These are phyloP conservation scores for Saraca asoca DNA, from an alignment of 331 rosid species.

Conservation along the genomic window DNA sequence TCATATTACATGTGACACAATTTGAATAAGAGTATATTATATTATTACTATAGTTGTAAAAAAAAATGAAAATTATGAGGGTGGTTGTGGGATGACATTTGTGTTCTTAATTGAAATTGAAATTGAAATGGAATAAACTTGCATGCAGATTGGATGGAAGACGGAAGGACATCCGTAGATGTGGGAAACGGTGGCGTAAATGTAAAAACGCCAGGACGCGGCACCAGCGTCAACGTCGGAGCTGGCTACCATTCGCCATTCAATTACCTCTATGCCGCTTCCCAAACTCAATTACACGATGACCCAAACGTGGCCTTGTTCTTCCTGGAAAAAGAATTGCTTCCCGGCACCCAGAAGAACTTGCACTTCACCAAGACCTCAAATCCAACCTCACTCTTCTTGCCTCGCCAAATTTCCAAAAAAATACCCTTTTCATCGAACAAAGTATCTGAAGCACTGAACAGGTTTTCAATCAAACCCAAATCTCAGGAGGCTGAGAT, in stretches of 20 bases:
- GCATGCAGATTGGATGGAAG: conserved; percentile 56
- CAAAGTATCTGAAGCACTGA: conserved; percentile 44
- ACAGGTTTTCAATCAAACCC: conserved; percentile 44
- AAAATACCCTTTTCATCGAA: conserved; percentile 68
- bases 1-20: too few relatives aligned
- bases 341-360: conserved; percentile 40
- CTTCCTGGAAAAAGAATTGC: conserved; percentile 67
- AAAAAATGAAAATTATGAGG: too few relatives aligned
- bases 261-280: conserved; percentile 49
- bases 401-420: conserved; percentile 50
- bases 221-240: conserved; percentile 14
- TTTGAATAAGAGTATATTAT: too few relatives aligned
- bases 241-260: too few relatives aligned
- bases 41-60: too few relatives aligned
- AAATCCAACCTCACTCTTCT: conserved; percentile 36
- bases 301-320: conserved; percentile 61
- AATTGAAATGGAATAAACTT: too few relatives aligned
- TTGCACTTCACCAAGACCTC: conserved; percentile 54
- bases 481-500: conserved; percentile 44
- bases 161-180: conserved; percentile 37
- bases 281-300: conserved; percentile 58
- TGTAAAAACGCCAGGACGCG: conserved; percentile 35
- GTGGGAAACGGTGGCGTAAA: conserved; percentile 42
- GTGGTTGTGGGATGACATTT: too few relatives aligned
- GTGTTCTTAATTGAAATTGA: too few relatives aligned